Conservation (phyloP, 768 basidiomycete genomes). For the Vararia minispora region DNA sequence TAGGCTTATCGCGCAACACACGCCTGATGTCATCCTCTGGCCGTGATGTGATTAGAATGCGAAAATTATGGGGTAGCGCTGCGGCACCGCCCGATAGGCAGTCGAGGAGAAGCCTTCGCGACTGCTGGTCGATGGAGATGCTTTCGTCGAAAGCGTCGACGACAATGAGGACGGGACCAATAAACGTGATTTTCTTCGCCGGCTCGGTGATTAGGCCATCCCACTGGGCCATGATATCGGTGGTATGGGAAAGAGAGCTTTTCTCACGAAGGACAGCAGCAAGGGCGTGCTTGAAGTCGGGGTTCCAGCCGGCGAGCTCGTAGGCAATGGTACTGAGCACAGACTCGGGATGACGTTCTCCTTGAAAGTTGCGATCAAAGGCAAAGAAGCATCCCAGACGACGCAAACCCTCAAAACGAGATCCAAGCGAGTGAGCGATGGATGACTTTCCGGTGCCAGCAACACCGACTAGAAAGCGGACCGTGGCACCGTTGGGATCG, state of each 20-base stretch:
- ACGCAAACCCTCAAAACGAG: constrained; percentile 5
- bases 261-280: constrained; percentile 7
- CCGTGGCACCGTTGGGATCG: constrained; percentile 1
- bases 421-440: constrained; percentile 12
- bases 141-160: constrained; percentile 15
- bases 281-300: constrained; percentile 10
- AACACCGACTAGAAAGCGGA: constrained; percentile 12
- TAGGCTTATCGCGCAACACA: background rate
- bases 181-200: constrained; percentile 2
- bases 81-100: background rate
- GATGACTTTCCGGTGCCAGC: constrained; percentile 15
- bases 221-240: constrained; percentile 12
- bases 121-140: constrained; percentile 2
- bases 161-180: constrained; percentile 7
- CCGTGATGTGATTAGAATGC: constrained; percentile 11
- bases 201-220: constrained; percentile 7
- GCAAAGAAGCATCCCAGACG: constrained; percentile 14
- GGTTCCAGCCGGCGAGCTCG: constrained; percentile 13
- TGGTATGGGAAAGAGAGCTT: constrained; percentile 1
- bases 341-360: constrained; percentile 4
- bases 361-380: too few species aligned
- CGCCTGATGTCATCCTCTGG: constrained; percentile 6
- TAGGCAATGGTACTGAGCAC: constrained; percentile 8
- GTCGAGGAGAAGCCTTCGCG: too few species aligned
- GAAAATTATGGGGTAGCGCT: constrained; percentile 9